Evolutionary conservation across 2,329 filamentous ascomycete genomes (phyloP).

Genomic region (Colletotrichum graminicola): DNA sequence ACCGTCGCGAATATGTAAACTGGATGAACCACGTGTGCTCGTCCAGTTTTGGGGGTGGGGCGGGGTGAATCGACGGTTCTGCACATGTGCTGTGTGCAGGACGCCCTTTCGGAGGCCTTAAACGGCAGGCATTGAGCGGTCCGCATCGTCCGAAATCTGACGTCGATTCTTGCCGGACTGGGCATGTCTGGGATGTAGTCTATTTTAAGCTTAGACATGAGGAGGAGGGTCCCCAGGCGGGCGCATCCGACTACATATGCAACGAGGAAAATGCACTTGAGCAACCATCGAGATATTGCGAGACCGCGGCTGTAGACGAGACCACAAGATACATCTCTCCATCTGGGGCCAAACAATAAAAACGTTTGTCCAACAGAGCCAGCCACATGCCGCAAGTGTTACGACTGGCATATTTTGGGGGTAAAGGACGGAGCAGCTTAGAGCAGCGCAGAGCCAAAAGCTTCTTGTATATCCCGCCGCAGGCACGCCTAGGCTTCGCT

Average conservation of each 20-base stretch:
- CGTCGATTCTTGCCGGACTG: constrained; percentile 1
- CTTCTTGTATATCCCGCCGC: too few species aligned
- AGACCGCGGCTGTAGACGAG: background rate
- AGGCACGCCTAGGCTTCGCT: constrained; percentile 74
- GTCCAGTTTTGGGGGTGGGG: background rate
- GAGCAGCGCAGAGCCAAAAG: too few species aligned
- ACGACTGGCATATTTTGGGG: too few species aligned
- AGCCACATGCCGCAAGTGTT: too few species aligned
- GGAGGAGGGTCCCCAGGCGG: background rate
- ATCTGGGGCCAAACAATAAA: too few species aligned
- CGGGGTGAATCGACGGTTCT: too few species aligned
- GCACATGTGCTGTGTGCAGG: too few species aligned
- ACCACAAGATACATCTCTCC: too few species aligned
- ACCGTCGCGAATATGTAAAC: background rate
- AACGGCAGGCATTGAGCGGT: background rate
- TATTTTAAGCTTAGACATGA: background rate
- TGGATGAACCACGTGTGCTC: background rate
- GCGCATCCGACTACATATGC: background rate
- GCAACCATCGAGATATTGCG: background rate
- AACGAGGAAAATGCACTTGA: background rate
- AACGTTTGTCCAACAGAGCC: too few species aligned
- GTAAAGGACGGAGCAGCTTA: too few species aligned
- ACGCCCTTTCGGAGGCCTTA: background rate
- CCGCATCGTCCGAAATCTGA: background rate
- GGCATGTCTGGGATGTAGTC: background rate